Percentiles rank a stretch among this genome's conserved stretches.
These are phyloP conservation scores for Solanum sejunctum DNA, from an alignment of 257 asterid genomes.

Conservation along the genomic window DNA sequence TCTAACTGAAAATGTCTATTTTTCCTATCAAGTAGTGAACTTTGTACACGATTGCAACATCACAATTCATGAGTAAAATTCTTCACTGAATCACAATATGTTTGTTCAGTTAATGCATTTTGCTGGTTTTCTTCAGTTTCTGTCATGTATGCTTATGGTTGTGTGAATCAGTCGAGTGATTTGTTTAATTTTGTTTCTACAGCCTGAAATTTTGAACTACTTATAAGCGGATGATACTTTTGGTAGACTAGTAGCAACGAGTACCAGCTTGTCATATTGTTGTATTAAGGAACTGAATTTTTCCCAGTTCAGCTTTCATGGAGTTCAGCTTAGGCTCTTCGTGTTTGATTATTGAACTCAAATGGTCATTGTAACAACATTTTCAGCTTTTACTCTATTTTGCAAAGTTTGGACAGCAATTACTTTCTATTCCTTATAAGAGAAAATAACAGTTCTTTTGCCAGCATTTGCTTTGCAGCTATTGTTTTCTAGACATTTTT, in stretches of 20 bases:
- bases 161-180: background rate
- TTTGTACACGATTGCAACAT: background rate
- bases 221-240: background rate
- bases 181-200: background rate
- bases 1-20: background rate
- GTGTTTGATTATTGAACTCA: background rate
- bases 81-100: background rate
- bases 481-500: background rate
- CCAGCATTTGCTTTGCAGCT: background rate
- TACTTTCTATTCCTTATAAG: background rate
- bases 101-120: background rate
- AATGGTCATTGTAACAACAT: background rate
- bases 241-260: background rate
- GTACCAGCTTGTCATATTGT: background rate
- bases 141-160: background rate
- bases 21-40: background rate
- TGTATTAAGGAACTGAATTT: background rate
- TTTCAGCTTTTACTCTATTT: background rate
- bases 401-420: background rate
- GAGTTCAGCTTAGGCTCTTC: background rate
- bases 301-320: background rate
- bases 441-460: background rate
- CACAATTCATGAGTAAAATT: background rate
- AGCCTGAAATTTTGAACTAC: background rate
- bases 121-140: background rate